phyloP scores from a whole-genome alignment of 768 basidiomycete species.

The Chalciporus pseudorubinellus region DNA sequence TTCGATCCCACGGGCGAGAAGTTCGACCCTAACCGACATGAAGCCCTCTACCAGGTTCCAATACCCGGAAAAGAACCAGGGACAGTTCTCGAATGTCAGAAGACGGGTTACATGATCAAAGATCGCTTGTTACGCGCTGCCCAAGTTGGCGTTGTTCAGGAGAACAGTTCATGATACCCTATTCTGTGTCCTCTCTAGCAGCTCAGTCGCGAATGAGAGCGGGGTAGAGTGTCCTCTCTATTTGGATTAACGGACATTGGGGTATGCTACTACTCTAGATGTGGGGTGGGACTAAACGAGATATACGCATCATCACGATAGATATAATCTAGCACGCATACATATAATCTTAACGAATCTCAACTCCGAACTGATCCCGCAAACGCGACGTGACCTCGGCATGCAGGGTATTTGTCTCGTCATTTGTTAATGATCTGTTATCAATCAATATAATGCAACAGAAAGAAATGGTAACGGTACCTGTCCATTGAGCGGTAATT shows the following conservation, averaged over 20 bases:
- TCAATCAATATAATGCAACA: slow-evolving; percentile 2
- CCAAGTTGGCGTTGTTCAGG: slow-evolving; percentile 93
- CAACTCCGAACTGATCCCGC: slow-evolving; percentile 67
- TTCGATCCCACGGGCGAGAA: slow-evolving; percentile 90
- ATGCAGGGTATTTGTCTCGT: slow-evolving; percentile 85
- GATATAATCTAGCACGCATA: slow-evolving; percentile 40
- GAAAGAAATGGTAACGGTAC: slow-evolving; percentile 35
- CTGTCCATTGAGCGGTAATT: slow-evolving; percentile 98
- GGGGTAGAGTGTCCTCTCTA: not conserved
- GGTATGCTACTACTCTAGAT: slow-evolving; percentile 28
- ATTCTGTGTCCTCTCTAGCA: not conserved
- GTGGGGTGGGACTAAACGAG: slow-evolving; percentile 21
- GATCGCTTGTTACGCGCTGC: slow-evolving; percentile 90
- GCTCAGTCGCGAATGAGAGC: not conserved
- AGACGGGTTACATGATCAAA: slow-evolving; percentile 92
- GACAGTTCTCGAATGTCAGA: slow-evolving; percentile 86
- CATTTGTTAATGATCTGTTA: slow-evolving; percentile 78
- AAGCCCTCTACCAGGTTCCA: slow-evolving; percentile 92
- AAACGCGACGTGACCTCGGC: slow-evolving; percentile 54
- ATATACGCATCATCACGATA: slow-evolving; percentile 30
- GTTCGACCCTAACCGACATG: slow-evolving; percentile 95
- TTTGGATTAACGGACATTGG: slow-evolving; percentile 11
- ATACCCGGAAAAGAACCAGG: slow-evolving; percentile 88
- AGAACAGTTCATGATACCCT: slow-evolving; percentile 37
- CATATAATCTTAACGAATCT: slow-evolving; percentile 69